Conservation (phyloP, 2,329 filamentous ascomycete genomes). For the Pleoardoris graminearum region DNA sequence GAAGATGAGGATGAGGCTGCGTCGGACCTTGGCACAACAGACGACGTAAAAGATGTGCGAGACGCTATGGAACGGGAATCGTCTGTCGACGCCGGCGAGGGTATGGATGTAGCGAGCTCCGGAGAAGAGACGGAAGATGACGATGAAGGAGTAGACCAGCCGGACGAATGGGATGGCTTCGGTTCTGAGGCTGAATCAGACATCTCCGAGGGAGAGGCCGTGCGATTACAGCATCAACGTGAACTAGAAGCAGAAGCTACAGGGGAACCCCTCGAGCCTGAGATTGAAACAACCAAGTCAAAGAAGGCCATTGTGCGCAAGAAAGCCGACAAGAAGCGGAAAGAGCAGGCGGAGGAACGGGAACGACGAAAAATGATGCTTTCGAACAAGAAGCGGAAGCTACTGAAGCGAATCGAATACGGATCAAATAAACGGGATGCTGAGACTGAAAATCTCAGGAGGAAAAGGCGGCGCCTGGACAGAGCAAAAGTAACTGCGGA, state of each 20-base stretch:
- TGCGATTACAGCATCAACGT: slow-evolving; percentile 73
- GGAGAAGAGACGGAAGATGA: slow-evolving; percentile 54
- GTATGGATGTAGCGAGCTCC: slow-evolving; percentile 52
- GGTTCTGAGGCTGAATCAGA: slow-evolving; percentile 54
- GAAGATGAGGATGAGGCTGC: slow-evolving; percentile 57
- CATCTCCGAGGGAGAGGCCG: slow-evolving; percentile 59
- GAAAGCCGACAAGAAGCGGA: slow-evolving; percentile 61
- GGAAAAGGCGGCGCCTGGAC: slow-evolving; percentile 90
- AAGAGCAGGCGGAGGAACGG: slow-evolving; percentile 78
- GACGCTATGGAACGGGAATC: slow-evolving; percentile 45
- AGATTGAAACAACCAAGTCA: slow-evolving; percentile 50
- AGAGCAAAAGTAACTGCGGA: slow-evolving; percentile 49
- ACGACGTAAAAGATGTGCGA: slow-evolving; percentile 32
- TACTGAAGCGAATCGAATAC: slow-evolving; percentile 97
- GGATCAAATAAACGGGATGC: slow-evolving; percentile 91
- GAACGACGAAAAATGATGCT: slow-evolving; percentile 98
- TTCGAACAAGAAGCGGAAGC: slow-evolving; percentile 94
- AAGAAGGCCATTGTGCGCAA: slow-evolving; percentile 73
- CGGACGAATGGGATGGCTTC: slow-evolving; percentile 53
- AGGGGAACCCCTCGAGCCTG: slow-evolving; percentile 58
- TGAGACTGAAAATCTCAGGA: slow-evolving; percentile 82
- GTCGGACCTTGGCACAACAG: slow-evolving; percentile 48
- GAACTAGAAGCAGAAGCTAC: slow-evolving; percentile 92
- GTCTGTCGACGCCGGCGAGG: slow-evolving; percentile 53
- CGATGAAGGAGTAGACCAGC: slow-evolving; percentile 46